Evolutionary conservation across 2,329 filamentous ascomycete genomes (phyloP).

Genomic region (Fonsecaea pedrosoi): DNA sequence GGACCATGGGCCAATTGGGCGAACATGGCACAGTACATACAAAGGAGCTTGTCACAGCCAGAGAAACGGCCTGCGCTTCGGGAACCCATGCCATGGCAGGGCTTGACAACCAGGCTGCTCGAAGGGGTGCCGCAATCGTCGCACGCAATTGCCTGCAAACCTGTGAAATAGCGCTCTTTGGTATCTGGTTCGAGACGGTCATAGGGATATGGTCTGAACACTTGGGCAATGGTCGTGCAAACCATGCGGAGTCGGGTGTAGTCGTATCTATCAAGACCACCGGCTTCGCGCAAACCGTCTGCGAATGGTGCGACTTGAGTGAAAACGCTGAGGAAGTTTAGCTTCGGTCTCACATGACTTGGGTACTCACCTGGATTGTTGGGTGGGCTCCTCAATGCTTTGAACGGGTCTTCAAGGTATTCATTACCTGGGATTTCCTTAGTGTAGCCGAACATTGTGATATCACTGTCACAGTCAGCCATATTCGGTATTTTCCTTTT

Average conservation of each 20-base stretch:
- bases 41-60: conserved; percentile 25
- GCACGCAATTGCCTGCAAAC: conserved; percentile 16
- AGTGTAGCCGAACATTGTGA: neutral
- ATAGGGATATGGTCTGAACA: conserved; percentile 21
- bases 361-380: conserved; percentile 6
- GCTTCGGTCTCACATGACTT: conserved; percentile 3
- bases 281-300: conserved; percentile 20
- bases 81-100: conserved; percentile 7
- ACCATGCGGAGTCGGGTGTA: conserved; percentile 25
- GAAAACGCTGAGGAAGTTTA: conserved; percentile 20
- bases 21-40: conserved; percentile 16
- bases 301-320: conserved; percentile 11
- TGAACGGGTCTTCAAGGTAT: neutral
- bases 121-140: conserved; percentile 13
- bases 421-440: conserved; percentile 23
- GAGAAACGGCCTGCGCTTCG: conserved; percentile 14
- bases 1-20: conserved; percentile 14
- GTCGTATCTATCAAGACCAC: conserved; percentile 13
- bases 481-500: conserved; percentile 5
- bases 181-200: conserved; percentile 8
- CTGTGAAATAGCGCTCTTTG: conserved; percentile 24
- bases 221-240: conserved; percentile 21
- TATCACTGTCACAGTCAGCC: conserved; percentile 6
- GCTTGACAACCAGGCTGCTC: conserved; percentile 10
- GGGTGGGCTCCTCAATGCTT: neutral